Evolutionary conservation across 805 yeast species (phyloP), one percentile per base, ranked within the genome.

Genomic region (Pichia pseudocactophila): DNA sequence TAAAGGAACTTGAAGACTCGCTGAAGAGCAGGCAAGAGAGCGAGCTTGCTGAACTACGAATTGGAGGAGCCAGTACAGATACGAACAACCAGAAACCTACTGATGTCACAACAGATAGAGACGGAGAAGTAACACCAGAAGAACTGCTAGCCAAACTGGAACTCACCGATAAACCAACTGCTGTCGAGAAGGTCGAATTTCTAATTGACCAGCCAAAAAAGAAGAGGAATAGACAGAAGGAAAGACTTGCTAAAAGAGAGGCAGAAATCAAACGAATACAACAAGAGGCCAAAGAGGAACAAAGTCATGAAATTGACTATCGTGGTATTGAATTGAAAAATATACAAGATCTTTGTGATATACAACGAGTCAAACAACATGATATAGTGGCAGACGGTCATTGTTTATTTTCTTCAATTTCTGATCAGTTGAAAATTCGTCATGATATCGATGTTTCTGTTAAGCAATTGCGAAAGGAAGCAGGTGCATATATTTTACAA

Each of bases 341-440:
- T 38, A 70, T 90, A 57, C 68, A 67, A 16, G 66, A 66, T 30
- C 55, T 81, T 22, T 74, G 92, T 46, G 50, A 56, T 2, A 42
- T 71, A 20, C 65, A 71, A 27, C 63, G 69, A 4, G 63, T 86
- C n/a, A 55, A 49, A 17, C 78, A 80, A 49, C 62, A 69, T 47
- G 95, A 88, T 50, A 83, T 88, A 37, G 67, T 71, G 46, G 95
- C 97, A 0, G 97, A 90, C 60, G 98, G 97, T 0, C 90, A 90
- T 59, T 92, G 98, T 68, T 64, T 90, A 27, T 92, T 87, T 66
- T 84, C 90, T 4, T 81, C 96, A 0, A 71, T 90, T 16, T 68
- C 80, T 18, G 96, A 90, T 57, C 97, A 90, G 56, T 62, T 90
- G 47, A 50, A 56, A 37, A 44, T 54, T 3, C 73, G 95, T 18